phyloP scores from a whole-genome alignment of 768 basidiomycete genomes.

The Basidioascus undulatus region DNA sequence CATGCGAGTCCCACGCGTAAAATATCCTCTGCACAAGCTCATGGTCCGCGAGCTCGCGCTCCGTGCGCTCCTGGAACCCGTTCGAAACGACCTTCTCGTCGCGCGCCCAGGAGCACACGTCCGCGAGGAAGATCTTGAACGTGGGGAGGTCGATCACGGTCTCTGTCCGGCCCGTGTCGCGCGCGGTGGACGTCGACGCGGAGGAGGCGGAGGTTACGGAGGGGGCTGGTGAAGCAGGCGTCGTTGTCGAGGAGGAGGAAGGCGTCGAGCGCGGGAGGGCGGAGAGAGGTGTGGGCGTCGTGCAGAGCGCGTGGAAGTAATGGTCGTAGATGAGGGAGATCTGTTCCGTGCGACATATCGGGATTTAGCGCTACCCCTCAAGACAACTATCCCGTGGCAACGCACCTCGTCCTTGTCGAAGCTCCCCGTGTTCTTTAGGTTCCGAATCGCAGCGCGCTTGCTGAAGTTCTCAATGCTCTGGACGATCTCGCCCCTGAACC shows the following conservation, averaged over 20 bases:
- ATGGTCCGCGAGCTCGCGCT: constrained; percentile 79
- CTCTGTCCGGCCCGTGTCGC: constrained; percentile 46
- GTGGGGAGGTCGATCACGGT: constrained; percentile 66
- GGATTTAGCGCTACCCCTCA: too few relatives aligned
- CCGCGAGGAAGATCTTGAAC: constrained; percentile 71
- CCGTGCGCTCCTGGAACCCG: constrained; percentile 75
- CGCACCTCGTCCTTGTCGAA: constrained; percentile 74
- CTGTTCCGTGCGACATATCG: too few relatives aligned
- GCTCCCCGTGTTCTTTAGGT: constrained; percentile 48
- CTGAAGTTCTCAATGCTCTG: constrained; percentile 83
- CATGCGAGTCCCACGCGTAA: constrained; percentile 74
- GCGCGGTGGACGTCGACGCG: constrained; percentile 2
- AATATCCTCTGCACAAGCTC: constrained; percentile 84
- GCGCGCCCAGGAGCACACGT: constrained; percentile 84
- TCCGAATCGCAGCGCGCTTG: constrained; percentile 71
- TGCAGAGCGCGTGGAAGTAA: constrained; percentile 38
- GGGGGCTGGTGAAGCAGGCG: too few relatives aligned
- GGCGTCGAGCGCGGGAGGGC: constrained; percentile 19
- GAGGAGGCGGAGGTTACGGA: too few relatives aligned
- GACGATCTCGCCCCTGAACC: constrained; percentile 70
- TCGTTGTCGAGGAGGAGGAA: constrained; percentile 4
- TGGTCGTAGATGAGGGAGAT: constrained; percentile 75
- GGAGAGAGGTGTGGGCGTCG: constrained; percentile 45
- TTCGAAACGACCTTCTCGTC: constrained; percentile 80
- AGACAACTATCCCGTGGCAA: too few relatives aligned